Evolutionary conservation across 2,329 filamentous ascomycete species (phyloP), one percentile per base, ranked within the genome.

Genomic region (Lachnellula arida): DNA sequence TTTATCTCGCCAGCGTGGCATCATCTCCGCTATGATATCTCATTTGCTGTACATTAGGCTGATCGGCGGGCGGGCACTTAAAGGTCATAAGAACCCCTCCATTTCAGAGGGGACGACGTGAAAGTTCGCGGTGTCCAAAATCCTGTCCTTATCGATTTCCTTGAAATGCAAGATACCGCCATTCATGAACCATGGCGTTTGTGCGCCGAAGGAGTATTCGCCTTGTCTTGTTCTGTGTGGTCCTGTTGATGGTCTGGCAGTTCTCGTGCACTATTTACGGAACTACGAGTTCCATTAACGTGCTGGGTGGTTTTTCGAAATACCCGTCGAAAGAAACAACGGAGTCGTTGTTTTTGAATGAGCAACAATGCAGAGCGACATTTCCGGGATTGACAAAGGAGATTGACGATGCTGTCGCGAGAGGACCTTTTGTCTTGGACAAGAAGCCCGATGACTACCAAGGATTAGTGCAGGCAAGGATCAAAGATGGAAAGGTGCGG

Each of bases 381-480:
- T 81, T 81, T 58, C 78, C 79, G 1, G 74, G 73, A 2, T 68
- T 81, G 17, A 76, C 72, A 0, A 70, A 71, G 40, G 74, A 80
- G 54, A 73, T 81, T 55, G 75, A 78, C 39, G 65, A 74, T 49
- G 72, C 70, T 7, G 74, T 78, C 1, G 69, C 73, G 22, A 64
- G 74, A 53, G 78, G 78, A 0, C 70, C 73, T 4, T 80, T 80
- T 62, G 63, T 63, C 4, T 68, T 80, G 14, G 48, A 67, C 52
- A 67, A 61, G 32, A 63, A 67, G 46, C 64, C 70, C 32, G 70
- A 65, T 34, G 68, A 73, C 15, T 69, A 72, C 15, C 54, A 55
- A 7, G 76, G 76, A 0, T 73, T 75, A 0, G 57, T 76, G 12
- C 69, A 78, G 51, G 75, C 70, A 7, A 71, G 73, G 51, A 75